Evolutionary conservation across 352 stramenopile genomes (phyloP), one percentile per base, ranked within the genome.

Genomic region (Blastocystis sp.): DNA sequence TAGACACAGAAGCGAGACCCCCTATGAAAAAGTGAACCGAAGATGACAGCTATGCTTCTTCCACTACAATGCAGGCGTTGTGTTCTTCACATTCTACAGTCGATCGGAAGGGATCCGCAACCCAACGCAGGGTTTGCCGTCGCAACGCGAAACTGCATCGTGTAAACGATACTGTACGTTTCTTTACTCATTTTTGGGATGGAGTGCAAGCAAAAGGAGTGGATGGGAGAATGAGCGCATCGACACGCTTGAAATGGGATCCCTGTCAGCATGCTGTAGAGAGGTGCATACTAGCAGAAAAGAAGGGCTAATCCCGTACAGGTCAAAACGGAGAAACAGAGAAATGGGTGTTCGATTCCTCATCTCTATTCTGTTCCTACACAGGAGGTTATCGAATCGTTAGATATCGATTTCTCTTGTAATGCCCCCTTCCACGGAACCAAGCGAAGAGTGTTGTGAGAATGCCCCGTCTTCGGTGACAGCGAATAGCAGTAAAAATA

Each of bases 311-410:
- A 38, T 38, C 21, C 5, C 23, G 23, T 38, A 28, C 19, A 38
- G 21, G 4, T 19, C 5, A 65, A 74, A 74, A 74, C 40, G 64
- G 34, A 74, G 64, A 74, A 74, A 74, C 64, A 52, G 64, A 52
- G 64, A 41, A 74, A 74, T n/a, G 64, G 64, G 64, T 74, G 40
- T 74, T 41, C 11, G 21, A 43, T 4, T 53, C 21, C 41, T 52
- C 41, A 43, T 7, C 19, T 74, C 64, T 48, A 74, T 45, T 53
- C 28, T 74, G 43, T 48, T 17, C 5, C 41, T 74, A 11, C 34
- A 10, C 21, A 21, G 21, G 34, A 28, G 40, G 28, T 34, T 74
- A 48, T 45, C 3, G 34, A 28, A 52, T n/a, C 19, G 9, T 45
- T 74, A 10, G 43, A 10, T 10, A 23, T 74, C 11, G 17, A 9